These are phyloP conservation scores for Trichosporon ovoides DNA, from an alignment of 1,284 basidiomycete species.

Conservation along the genomic window DNA sequence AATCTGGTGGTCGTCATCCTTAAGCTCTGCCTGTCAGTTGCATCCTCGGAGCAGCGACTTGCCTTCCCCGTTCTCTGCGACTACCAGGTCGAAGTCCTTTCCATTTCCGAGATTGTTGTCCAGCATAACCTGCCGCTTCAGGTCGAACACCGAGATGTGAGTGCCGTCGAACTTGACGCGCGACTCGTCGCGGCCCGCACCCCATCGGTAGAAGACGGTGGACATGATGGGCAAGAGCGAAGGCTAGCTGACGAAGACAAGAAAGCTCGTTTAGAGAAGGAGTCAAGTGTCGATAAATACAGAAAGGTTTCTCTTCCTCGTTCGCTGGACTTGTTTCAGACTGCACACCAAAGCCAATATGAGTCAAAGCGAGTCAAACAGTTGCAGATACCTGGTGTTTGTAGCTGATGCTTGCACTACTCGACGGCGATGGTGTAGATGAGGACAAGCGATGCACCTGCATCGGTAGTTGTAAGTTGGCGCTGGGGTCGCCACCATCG, in stretches of 20 bases:
- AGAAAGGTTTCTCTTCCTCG: no score
- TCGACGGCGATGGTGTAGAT: no score
- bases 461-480: no score
- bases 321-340: no score
- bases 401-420: no score
- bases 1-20: constrained; percentile 84
- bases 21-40: constrained; percentile 62
- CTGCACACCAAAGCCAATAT: no score
- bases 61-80: constrained; percentile 75
- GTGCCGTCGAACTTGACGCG: constrained; percentile 96
- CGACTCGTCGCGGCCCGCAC: constrained; percentile 88
- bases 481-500: no score
- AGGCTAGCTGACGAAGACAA: not conserved
- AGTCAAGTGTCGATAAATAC: no score
- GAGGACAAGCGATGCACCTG: no score
- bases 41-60: constrained; percentile 49
- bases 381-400: no score
- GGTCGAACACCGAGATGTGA: constrained; percentile 96
- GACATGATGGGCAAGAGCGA: constrained; percentile 58
- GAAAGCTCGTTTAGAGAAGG: no score
- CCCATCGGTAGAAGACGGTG: constrained; percentile 98
- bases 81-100: constrained; percentile 89
- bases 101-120: constrained; percentile 91
- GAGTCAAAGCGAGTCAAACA: no score
- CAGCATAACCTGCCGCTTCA: constrained; percentile 97